A percentile compares a stretch with the other conserved stretches of the same genome.
These are phyloP conservation scores for Apiotrichum montevideense DNA, from an alignment of 1,284 basidiomycete genomes.

Conservation along the genomic window DNA sequence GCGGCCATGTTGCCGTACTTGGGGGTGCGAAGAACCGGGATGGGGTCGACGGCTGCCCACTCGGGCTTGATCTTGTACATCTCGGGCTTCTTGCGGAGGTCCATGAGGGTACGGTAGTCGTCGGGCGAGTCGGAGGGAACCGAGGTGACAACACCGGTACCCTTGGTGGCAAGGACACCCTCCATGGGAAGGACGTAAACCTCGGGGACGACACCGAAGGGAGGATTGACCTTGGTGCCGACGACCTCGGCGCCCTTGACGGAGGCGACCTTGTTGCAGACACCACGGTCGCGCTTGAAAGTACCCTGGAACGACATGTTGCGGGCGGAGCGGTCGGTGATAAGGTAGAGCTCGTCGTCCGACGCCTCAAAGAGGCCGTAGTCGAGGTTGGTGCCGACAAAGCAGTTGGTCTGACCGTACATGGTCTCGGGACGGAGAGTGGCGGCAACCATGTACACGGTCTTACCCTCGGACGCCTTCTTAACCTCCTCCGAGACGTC, in stretches of 20 bases:
- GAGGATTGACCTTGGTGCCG: constrained; percentile 86
- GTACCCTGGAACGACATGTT: constrained; percentile 96
- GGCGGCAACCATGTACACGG: constrained; percentile 87
- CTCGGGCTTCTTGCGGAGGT: constrained; percentile 93
- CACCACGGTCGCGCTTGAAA: constrained; percentile 63
- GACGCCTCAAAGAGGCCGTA: constrained; percentile 88
- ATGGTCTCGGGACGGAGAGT: constrained; percentile 97
- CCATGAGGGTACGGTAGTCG: constrained; percentile 84
- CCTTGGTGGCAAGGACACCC: constrained; percentile 90
- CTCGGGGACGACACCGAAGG: constrained; percentile 73
- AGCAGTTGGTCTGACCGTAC: constrained; percentile 99
- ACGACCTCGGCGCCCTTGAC: constrained; percentile 73
- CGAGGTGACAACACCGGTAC: constrained; percentile 97
- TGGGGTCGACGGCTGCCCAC: constrained; percentile 80
- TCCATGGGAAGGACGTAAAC: constrained; percentile 99
- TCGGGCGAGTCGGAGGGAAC: constrained; percentile 98
- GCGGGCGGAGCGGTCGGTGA: constrained; percentile 82
- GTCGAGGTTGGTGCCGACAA: constrained; percentile 83
- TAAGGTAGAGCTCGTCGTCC: constrained; percentile 78
- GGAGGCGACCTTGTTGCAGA: constrained; percentile 65
- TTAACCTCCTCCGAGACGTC: constrained; percentile 58
- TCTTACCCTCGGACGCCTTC: constrained; percentile 64
- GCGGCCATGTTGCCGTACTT: constrained; percentile 90
- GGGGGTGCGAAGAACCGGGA: constrained; percentile 82
- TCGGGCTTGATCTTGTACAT: constrained; percentile 91